These are phyloP conservation scores for Aphanocladium album DNA, from an alignment of 2,329 filamentous ascomycete species.

Conservation along the genomic window DNA sequence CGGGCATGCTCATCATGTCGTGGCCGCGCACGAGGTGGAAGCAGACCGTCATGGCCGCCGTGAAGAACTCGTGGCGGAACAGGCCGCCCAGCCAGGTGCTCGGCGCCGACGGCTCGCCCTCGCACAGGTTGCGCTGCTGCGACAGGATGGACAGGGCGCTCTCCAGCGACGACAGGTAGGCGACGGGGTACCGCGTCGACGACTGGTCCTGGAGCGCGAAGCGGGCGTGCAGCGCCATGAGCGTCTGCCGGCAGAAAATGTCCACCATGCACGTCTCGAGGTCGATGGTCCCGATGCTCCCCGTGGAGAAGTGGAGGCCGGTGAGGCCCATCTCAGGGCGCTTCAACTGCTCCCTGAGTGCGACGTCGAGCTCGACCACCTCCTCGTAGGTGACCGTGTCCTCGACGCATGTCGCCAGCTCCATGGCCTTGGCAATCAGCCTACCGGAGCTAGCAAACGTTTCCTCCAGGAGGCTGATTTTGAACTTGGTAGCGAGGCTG, in stretches of 20 bases:
- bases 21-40: conserved; percentile 11
- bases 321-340: conserved; percentile 4
- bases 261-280: conserved; percentile 12
- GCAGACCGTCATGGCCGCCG: conserved; percentile 14
- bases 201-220: conserved; percentile 9
- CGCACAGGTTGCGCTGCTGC: conserved; percentile 12
- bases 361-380: conserved; percentile 10
- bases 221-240: conserved; percentile 13
- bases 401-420: neutral
- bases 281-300: conserved; percentile 2
- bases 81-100: conserved; percentile 11
- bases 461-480: neutral
- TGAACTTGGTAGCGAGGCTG: neutral
- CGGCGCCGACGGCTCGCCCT: neutral
- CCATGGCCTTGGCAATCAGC: conserved; percentile 1
- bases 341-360: conserved; percentile 7
- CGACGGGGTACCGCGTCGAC: conserved; percentile 5
- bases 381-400: neutral
- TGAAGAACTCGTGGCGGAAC: conserved; percentile 15
- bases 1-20: conserved; percentile 1
- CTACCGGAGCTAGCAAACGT: neutral
- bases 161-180: conserved; percentile 14
- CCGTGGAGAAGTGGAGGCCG: neutral
- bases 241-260: conserved; percentile 11
- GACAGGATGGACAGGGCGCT: conserved; percentile 12